Evolutionary conservation across 257 asterid genomes (phyloP), one percentile per base, ranked within the genome.

Genomic region (Rehmannia glutinosa): DNA sequence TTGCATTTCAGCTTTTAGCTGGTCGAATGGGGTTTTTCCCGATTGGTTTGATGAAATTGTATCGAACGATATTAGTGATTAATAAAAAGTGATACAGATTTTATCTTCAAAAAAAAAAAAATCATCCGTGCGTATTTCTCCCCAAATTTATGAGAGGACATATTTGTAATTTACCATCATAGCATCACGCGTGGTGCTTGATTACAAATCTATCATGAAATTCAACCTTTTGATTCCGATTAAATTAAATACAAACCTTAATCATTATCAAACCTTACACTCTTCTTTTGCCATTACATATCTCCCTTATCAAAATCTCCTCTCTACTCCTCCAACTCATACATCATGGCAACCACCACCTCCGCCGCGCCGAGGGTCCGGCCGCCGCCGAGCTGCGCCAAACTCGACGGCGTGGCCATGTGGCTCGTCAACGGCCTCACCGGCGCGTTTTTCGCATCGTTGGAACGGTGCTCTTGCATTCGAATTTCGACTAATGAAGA

Each of bases 381-480:
- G 68, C 74, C 84, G 6, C 56, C 71, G 11, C 32, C 89, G 1
- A 27, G 70, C 47, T 65, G 87, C 51, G 63, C 87, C 16, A 89
- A 77, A 58, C 71, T 89, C 61, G 95, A 89, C 46, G 92, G 92
- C 5, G 77, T 84, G 33, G 88, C 88, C 16, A 89, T 76, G 86
- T 84, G 96, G 96, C 52, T 89, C 43, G 30, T 84, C 47, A 84
- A 86, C 66, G 87, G 96, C 35, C 76, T 89, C 24, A 71, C 95
- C 5, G 79, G 73, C 2, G 96, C 86, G 2, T 89, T 89, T 39
- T 89, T 89, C 56, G 95, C 90, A 0, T 89, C 96, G 24, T 54
- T 89, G 57, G 90, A 89, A 13, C 81, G 86, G 25, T 89, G 95
- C 61, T 89, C 95, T 6, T 89, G 96, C 81, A 86, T 89, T 43